Evolutionary conservation across 108 stramenopile species (phyloP).

Genomic region (Ochromonas danica): DNA sequence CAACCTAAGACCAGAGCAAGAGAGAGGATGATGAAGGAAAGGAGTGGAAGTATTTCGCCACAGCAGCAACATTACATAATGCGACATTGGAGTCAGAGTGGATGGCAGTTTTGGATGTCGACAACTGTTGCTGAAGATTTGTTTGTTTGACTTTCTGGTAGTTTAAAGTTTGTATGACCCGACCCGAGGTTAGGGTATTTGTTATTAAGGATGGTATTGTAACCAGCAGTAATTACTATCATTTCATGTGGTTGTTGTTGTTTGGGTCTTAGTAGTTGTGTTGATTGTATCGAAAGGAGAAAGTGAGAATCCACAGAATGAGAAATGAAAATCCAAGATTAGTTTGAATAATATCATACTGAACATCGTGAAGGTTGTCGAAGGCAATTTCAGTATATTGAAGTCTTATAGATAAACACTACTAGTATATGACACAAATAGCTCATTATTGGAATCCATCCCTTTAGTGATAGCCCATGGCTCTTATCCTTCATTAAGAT

Average conservation of each 20-base stretch:
- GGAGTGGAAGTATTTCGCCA: too few relatives aligned
- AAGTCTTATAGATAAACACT: constrained; percentile 17
- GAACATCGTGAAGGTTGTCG: constrained; percentile 14
- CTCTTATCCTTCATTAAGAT: constrained; percentile 17
- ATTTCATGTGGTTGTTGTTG: constrained; percentile 9
- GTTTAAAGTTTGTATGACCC: constrained; percentile 16
- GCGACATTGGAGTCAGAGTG: constrained; percentile 13
- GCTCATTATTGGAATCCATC: constrained; percentile 15
- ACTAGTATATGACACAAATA: constrained; percentile 17
- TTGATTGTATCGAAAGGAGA: constrained; percentile 16
- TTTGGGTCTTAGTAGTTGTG: constrained; percentile 10
- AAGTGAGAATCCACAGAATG: constrained; percentile 15
- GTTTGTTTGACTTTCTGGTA: constrained; percentile 16
- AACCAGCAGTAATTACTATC: constrained; percentile 16
- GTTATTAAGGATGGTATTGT: constrained; percentile 17
- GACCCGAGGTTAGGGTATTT: constrained; percentile 14
- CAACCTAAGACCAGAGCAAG: too few relatives aligned
- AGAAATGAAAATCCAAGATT: constrained; percentile 17
- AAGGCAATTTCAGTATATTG: constrained; percentile 17
- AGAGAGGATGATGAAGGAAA: too few relatives aligned
- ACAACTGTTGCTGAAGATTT: constrained; percentile 9
- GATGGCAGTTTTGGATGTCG: constrained; percentile 14
- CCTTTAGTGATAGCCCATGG: constrained; percentile 14
- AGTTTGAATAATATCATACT: constrained; percentile 17
- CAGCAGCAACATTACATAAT: too few relatives aligned